Evolutionary conservation across 2,329 filamentous ascomycete genomes (phyloP), one percentile per base, ranked within the genome.

Genomic region (Aureobasidium sp.): DNA sequence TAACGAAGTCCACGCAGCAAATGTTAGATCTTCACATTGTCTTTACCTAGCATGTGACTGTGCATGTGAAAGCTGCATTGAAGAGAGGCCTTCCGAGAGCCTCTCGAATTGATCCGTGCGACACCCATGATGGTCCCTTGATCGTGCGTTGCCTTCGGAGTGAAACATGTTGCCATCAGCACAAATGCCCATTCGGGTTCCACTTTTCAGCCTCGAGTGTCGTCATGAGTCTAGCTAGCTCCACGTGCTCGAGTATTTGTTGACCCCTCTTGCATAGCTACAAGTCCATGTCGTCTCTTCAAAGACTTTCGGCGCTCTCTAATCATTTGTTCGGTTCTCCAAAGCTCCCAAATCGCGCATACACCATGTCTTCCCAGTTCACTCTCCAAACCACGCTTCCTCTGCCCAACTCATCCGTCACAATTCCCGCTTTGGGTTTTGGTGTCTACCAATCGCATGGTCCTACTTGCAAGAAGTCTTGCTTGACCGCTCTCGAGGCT

Each of bases 361-460:
- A 35, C 47, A 57, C 29, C 19, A 63, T 64, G 62, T 47, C 59
- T 19, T 55, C 54, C 27, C 67, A 69, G 35, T 65, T 75, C 57
- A 66, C 68, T 53, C 68, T 80, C 55, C 69, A 71, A 19, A 74
- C 78, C 56, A 68, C 70, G 19, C 64, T 81, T 34, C 66, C 75
- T 37, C 73, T 83, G 34, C 70, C 71, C 27, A 77, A 77, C 54
- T 74, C 73, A 47, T 60, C 66, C 29, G 67, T 74, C 58, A 70
- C 70, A 52, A 84, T 88, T 16, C 85, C 86, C 21, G 75, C 74
- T 24, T 75, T 89, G 8, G 85, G 85, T 11, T 87, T 88, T 62
- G 85, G 85, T 45, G 83, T 88, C 56, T 89, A 85, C 69, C 78
- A 54, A 56, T 80, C 82, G 5, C 73, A 74, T 2, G 64, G 72